Conservation (phyloP, 129 eudicot genomes). For the Artemisia tridentata region DNA sequence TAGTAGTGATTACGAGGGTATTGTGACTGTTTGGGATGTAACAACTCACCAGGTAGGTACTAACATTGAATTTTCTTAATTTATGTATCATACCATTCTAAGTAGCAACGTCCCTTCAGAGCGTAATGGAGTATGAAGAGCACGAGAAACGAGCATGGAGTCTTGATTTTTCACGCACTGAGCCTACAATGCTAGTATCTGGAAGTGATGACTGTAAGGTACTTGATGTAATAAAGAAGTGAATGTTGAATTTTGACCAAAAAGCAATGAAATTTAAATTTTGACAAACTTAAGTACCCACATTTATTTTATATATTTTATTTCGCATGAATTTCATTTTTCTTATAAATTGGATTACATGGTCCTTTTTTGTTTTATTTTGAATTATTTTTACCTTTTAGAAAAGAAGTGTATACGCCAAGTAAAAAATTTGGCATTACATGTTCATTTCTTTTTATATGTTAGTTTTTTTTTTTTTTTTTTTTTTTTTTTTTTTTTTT, state of each 20-base stretch:
- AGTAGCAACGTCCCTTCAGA: constrained; percentile 37
- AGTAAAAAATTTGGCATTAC: too few species aligned
- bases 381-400: too few species aligned
- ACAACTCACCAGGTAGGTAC: constrained; percentile 73
- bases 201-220: constrained; percentile 99
- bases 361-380: not conserved
- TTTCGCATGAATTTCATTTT: too few species aligned
- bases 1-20: constrained; percentile 96
- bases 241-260: not conserved
- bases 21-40: constrained; percentile 98
- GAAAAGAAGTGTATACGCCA: too few species aligned
- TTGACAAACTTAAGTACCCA: too few species aligned
- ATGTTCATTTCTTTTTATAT: too few species aligned
- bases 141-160: constrained; percentile 99
- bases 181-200: constrained; percentile 94
- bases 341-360: too few species aligned
- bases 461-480: too few species aligned
- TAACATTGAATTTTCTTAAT: not conserved
- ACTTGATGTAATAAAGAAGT: not conserved
- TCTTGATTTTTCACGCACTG: constrained; percentile 86
- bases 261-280: too few species aligned
- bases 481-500: too few species aligned
- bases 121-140: constrained; percentile 96
- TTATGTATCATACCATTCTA: not conserved
- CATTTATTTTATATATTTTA: too few species aligned